Evolutionary conservation across 2,329 filamentous ascomycete genomes (phyloP).

Genomic region (Fusarium sarcochroum): DNA sequence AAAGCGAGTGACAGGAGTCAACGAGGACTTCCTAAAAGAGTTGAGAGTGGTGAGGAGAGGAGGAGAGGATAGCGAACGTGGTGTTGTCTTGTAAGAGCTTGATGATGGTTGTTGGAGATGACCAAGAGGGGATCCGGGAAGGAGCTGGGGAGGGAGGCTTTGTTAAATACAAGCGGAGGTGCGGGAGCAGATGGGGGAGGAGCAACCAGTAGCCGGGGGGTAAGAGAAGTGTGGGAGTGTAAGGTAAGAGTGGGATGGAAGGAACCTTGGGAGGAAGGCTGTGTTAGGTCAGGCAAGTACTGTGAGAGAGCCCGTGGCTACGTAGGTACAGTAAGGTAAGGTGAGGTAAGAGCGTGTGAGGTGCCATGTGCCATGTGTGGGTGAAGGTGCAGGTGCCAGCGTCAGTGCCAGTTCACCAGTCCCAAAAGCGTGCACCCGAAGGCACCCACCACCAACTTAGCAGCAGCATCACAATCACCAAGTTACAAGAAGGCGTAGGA

Average conservation of each 20-base stretch:
- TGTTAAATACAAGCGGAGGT: conserved; percentile 52
- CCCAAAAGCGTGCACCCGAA: conserved; percentile 32
- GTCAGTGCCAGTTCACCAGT: conserved; percentile 33
- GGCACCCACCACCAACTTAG: conserved; percentile 29
- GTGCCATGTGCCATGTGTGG: conserved; percentile 35
- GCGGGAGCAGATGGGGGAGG: conserved; percentile 40
- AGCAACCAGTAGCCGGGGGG: conserved; percentile 29
- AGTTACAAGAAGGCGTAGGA: conserved; percentile 25
- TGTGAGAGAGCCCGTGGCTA: conserved; percentile 1
- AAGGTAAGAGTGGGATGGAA: conserved; percentile 40
- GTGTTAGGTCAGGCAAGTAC: conserved; percentile 38
- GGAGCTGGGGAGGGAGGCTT: conserved; percentile 47
- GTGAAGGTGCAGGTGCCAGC: conserved; percentile 26
- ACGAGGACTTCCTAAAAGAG: conserved; percentile 76
- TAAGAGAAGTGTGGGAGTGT: conserved; percentile 38
- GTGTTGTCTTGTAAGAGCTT: conserved; percentile 46
- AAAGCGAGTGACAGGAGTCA: conserved; percentile 83
- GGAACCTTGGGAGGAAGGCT: conserved; percentile 40
- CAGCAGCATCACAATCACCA: conserved; percentile 29
- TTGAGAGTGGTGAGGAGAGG: conserved; percentile 55
- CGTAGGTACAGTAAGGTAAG: conserved; percentile 6
- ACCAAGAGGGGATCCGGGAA: conserved; percentile 47
- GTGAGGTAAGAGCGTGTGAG: conserved; percentile 31
- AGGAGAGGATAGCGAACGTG: conserved; percentile 64
- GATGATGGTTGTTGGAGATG: conserved; percentile 47